Evolutionary conservation across 257 asterid species (phyloP).

Genomic region (Catharanthus roseus): DNA sequence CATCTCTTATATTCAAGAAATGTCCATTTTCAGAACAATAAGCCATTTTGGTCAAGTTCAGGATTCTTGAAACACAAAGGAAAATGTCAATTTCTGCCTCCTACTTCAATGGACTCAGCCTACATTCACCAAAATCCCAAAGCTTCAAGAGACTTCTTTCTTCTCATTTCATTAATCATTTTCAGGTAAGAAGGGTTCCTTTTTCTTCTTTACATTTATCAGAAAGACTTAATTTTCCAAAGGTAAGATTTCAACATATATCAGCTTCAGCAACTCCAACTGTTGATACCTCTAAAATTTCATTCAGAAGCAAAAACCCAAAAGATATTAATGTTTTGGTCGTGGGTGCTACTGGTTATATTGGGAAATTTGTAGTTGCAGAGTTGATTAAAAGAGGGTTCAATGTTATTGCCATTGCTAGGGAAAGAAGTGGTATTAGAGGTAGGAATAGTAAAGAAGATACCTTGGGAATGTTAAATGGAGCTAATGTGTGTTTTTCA

Average conservation of each 20-base stretch:
- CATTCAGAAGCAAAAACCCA: slow-evolving; percentile 65
- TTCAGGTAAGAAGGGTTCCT: slow-evolving; percentile 44
- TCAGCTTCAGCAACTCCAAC: slow-evolving; percentile 36
- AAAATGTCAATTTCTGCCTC: no score
- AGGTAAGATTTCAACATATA: slow-evolving; percentile 33
- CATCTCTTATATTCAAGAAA: no score
- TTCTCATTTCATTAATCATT: no score
- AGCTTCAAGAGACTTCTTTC: no score
- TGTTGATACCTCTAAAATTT: slow-evolving; percentile 36
- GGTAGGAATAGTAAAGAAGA: slow-evolving; percentile 67
- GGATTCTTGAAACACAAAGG: no score
- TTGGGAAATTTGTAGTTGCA: slow-evolving; percentile 78
- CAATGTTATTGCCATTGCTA: slow-evolving; percentile 76
- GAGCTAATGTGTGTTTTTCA: slow-evolving; percentile 67
- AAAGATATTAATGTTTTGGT: slow-evolving; percentile 66
- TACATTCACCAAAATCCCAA: no score
- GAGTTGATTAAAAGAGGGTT: slow-evolving; percentile 78
- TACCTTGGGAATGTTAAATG: slow-evolving; percentile 47
- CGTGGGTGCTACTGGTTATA: slow-evolving; percentile 92
- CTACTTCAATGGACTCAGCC: no score
- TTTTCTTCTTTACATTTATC: slow-evolving; percentile 36
- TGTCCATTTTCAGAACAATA: no score
- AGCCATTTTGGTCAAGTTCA: no score
- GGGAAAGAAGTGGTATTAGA: slow-evolving; percentile 76
- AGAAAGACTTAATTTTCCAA: slow-evolving; percentile 21